Base-by-base conservation (phyloP, 2,329 filamentous ascomycete species). In the Cryphonectria parasitica region DNA sequence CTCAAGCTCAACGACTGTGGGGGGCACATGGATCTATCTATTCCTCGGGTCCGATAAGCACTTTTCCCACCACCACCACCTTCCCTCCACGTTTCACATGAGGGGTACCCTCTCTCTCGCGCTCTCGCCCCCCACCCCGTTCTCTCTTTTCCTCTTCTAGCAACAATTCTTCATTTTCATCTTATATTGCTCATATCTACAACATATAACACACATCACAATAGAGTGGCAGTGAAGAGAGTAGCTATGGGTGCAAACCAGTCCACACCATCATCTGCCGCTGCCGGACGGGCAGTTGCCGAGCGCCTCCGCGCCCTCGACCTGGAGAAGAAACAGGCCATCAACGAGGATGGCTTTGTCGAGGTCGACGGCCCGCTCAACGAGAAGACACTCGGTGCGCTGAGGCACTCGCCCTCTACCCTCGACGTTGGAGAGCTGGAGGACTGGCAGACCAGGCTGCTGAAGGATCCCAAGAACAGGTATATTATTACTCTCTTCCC, bases 391-490 rank as follows among this genome's bases (percentile, higher is more conserved):
- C 73, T 69, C 28, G 65, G n/a, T 73, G 78, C 61, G 3, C 60
- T 73, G 67, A 60, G 69, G 60, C 78, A 77, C 66, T 71, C 80
- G 56, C 79, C 83, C 1, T 81, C 86, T 76, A 79, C 80, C 68
- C 82, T 93, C 3, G 86, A 86, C 1, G 78, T 89, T 17, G 77
- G 83, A 17, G 79, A 84, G 6, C 82, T 89, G 15, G 80, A 83
- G 70, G 78, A 85, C 64, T 92, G 90, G 89, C 88, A 92, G 79
- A 83, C 84, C 64, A 81, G 86, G 74, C 81, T 92, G 45, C 83
- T 93, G 73, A 81, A 86, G 63, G 89, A 92, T 76, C 87, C 90
- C 25, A 89, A 89, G 81, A 90, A 86, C 83, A 89, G 87, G 90
- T 90, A 49, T n/a, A 22, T 8, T 49, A 2, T 22, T 8, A 19